Evolutionary conservation across 2,329 filamentous ascomycete genomes (phyloP).

Genomic region (Didymella segeticola): DNA sequence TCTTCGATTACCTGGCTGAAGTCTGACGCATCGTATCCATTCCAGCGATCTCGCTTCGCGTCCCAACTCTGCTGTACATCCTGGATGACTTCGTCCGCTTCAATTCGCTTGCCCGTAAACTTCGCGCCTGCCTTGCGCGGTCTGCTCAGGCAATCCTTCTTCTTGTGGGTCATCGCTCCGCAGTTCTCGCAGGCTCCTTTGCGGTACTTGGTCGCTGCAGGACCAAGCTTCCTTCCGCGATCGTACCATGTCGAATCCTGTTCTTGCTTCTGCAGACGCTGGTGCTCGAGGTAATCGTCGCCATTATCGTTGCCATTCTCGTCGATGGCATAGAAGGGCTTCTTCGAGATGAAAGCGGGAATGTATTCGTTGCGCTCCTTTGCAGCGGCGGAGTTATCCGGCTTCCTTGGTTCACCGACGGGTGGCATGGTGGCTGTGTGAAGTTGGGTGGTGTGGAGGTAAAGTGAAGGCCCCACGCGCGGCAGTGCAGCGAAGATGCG

Average conservation of each 20-base stretch:
- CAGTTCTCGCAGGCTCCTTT: slow-evolving; percentile 99
- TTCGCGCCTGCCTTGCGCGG: slow-evolving; percentile 88
- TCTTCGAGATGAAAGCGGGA: slow-evolving; percentile 95
- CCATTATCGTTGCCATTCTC: slow-evolving; percentile 68
- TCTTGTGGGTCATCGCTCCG: slow-evolving; percentile 95
- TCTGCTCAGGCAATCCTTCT: slow-evolving; percentile 88
- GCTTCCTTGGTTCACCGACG: slow-evolving; percentile 53
- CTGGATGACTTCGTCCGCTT: slow-evolving; percentile 87
- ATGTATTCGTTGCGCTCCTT: slow-evolving; percentile 99
- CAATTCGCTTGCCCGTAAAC: slow-evolving; percentile 91
- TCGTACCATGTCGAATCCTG: slow-evolving; percentile 89
- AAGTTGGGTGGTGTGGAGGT: background rate
- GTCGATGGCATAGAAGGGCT: slow-evolving; percentile 92
- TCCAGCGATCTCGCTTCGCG: slow-evolving; percentile 96
- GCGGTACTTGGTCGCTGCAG: slow-evolving; percentile 93
- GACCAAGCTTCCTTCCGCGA: slow-evolving; percentile 81
- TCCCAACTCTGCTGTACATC: slow-evolving; percentile 92
- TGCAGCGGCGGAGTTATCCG: slow-evolving; percentile 61
- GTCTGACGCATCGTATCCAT: slow-evolving; percentile 91
- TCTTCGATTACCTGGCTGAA: slow-evolving; percentile 88
- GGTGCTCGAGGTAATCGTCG: slow-evolving; percentile 97
- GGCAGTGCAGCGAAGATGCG: slow-evolving; percentile 12
- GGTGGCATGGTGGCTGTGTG: slow-evolving; percentile 47
- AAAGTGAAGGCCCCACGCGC: slow-evolving; percentile 4
- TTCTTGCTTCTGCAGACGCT: slow-evolving; percentile 77